These are phyloP conservation scores for Nemania sp. DNA, from an alignment of 2,329 filamentous ascomycete genomes.

Conservation along the genomic window DNA sequence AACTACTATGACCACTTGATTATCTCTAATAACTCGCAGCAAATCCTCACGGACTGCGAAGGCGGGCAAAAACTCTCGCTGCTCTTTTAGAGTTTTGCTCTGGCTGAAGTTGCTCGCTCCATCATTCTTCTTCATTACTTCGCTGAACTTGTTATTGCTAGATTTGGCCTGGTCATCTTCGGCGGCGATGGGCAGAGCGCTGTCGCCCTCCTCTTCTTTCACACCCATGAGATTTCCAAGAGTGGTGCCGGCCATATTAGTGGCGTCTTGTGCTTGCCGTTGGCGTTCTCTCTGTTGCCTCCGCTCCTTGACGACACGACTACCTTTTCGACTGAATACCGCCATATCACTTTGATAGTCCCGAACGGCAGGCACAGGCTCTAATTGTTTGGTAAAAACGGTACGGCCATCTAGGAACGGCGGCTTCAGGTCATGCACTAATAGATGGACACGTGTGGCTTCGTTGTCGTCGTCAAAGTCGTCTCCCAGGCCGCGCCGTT, in stretches of 20 bases:
- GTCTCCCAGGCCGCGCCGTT: constrained; percentile 81
- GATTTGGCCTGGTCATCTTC: constrained; percentile 74
- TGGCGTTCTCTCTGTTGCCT: constrained; percentile 93
- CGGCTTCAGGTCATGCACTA: constrained; percentile 93
- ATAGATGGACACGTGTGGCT: constrained; percentile 85
- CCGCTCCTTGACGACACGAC: constrained; percentile 89
- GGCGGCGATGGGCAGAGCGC: constrained; percentile 79
- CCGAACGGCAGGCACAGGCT: constrained; percentile 91
- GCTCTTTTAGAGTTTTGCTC: constrained; percentile 89
- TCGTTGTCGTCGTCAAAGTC: constrained; percentile 95
- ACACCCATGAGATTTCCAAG: constrained; percentile 96
- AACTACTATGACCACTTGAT: constrained; percentile 96
- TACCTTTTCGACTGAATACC: constrained; percentile 95
- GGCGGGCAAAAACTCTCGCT: constrained; percentile 91
- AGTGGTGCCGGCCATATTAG: constrained; percentile 89
- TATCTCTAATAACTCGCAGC: constrained; percentile 90
- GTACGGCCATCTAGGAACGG: constrained; percentile 95
- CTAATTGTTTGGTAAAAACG: constrained; percentile 96
- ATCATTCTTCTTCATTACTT: constrained; percentile 88
- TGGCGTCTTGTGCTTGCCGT: constrained; percentile 94
- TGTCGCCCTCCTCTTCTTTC: constrained; percentile 93
- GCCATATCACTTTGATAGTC: constrained; percentile 99
- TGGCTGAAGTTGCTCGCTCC: constrained; percentile 92
- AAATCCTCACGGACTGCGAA: constrained; percentile 97
- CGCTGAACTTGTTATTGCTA: constrained; percentile 83